A percentile compares a stretch with the other conserved stretches of the same genome.
These are phyloP conservation scores for Phaseolus coccineus DNA, from an alignment of 331 rosid genomes.

Conservation along the genomic window DNA sequence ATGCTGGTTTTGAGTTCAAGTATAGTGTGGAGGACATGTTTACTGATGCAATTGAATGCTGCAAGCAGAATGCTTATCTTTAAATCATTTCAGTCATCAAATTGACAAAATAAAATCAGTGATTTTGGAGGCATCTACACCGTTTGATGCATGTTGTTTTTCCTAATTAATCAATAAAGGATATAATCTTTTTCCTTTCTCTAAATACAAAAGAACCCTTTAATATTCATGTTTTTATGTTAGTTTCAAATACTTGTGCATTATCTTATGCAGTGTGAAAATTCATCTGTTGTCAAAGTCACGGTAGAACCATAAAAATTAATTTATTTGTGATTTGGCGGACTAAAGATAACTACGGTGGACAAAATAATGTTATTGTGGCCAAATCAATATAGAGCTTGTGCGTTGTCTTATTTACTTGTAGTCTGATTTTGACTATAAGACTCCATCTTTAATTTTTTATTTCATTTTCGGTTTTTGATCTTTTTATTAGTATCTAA, in stretches of 20 bases:
- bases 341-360: too few relatives aligned
- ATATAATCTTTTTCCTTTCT: neutral
- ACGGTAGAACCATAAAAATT: too few relatives aligned
- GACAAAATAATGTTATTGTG: too few relatives aligned
- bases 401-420: too few relatives aligned
- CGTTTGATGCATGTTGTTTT: conserved; percentile 1
- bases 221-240: neutral
- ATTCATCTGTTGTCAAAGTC: too few relatives aligned
- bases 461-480: too few relatives aligned
- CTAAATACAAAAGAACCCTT: neutral
- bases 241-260: neutral
- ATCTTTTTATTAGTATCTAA: too few relatives aligned
- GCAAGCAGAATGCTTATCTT: conserved; percentile 64
- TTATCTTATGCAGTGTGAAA: neutral
- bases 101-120: neutral
- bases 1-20: conserved; percentile 64
- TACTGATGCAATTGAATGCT: conserved; percentile 59
- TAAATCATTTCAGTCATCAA: neutral
- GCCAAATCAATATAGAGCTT: too few relatives aligned
- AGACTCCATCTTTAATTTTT: too few relatives aligned
- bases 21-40: conserved; percentile 59
- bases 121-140: neutral
- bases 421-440: too few relatives aligned
- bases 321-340: too few relatives aligned
- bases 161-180: neutral